Percentiles rank a stretch among this genome's conserved stretches.
phyloP scores from a whole-genome alignment of 805 yeast species.

The Ogataea kodamae region DNA sequence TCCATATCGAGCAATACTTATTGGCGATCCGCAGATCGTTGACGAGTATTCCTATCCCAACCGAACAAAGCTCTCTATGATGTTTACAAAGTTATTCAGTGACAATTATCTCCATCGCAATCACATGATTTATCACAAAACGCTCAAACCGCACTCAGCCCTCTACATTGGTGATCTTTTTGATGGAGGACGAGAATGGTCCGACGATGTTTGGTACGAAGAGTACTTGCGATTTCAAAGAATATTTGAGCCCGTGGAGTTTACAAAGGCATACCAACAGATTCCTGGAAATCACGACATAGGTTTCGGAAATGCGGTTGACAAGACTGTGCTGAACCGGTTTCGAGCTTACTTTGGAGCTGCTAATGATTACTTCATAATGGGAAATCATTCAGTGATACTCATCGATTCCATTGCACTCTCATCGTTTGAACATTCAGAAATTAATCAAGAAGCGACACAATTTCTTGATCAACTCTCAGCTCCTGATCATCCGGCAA shows the following conservation, averaged over 20 bases:
- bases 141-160: constrained; percentile 69
- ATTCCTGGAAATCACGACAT: constrained; percentile 94
- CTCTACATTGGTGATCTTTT: constrained; percentile 87
- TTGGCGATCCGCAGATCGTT: constrained; percentile 93
- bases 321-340: constrained; percentile 51
- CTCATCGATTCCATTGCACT: constrained; percentile 78
- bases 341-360: constrained; percentile 74
- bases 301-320: constrained; percentile 78
- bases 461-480: constrained; percentile 46
- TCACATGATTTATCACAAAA: constrained; percentile 55
- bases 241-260: constrained; percentile 46
- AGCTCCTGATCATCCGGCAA: constrained; percentile 17
- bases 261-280: constrained; percentile 44
- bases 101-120: constrained; percentile 81
- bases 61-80: constrained; percentile 49
- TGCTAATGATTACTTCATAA: constrained; percentile 50
- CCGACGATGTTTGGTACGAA: constrained; percentile 49
- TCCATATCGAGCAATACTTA: constrained; percentile 37
- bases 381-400: constrained; percentile 69
- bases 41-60: constrained; percentile 85
- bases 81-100: constrained; percentile 53
- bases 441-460: constrained; percentile 46
- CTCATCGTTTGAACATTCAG: constrained; percentile 49
- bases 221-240: constrained; percentile 65
- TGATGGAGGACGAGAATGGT: constrained; percentile 75